Evolutionary conservation across 1,284 basidiomycete species (phyloP), one percentile per base, ranked within the genome.

Genomic region (Microbotryum silenes-acaulis): DNA sequence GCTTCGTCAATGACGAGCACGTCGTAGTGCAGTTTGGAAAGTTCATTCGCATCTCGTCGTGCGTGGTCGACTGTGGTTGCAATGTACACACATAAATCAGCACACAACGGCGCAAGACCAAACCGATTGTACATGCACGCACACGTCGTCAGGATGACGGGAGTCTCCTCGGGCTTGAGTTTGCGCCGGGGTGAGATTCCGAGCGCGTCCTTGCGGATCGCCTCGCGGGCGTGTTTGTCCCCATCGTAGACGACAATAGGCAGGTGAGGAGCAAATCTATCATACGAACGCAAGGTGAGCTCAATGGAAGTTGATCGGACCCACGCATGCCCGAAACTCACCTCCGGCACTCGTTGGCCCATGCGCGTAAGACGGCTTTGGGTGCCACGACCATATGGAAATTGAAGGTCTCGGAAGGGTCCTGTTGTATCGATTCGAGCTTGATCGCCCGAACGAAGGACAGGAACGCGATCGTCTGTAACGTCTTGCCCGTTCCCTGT

Each of bases 401-500:
- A 76, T 96, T 91, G 1, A 92, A 91, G 2, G 91, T 91, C 91
- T 92, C 33, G n/a, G 42, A 31, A 2, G 47, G 27, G n/a, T 51
- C 57, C 20, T 53, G 46, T 9, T 51, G 56, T 25, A 65, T 51
- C 12, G 57, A 20, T 14, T 60, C 53, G 33, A 42, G 37, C 37
- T 42, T 42, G 12, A 42, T 42, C 9, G 37, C 37, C 37, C 63
- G 49, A 10, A 97, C 81, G 76, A 94, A 90, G 9, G 89, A 92
- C 1, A 97, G 79, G 8, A 97, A 79, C 0, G 92, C 80, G 61
- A 97, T 97, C 0, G 93, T 94, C 75, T 97, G 93, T 57, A 97
- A 93, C 0, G 93, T 97, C 81, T 97, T 97, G 54, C 61, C 66
- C 33, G 66, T 52, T 29, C 59, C 52, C 63, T 65, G 55, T 65